Evolutionary conservation across 805 yeast species (phyloP).

Genomic region (Wickerhamomyces alni): DNA sequence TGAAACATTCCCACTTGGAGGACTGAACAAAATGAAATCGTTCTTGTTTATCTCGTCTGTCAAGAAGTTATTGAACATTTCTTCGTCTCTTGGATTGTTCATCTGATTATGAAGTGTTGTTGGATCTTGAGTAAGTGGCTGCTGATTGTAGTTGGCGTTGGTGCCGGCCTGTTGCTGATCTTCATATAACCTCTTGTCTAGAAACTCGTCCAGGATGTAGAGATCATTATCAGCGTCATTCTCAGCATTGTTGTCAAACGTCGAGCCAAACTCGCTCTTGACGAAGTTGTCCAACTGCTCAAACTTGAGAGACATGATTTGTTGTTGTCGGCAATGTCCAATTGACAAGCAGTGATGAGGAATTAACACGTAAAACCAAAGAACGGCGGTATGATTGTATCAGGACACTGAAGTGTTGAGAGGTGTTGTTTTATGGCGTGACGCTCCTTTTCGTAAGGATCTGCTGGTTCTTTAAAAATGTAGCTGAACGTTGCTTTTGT

Average conservation of each 20-base stretch:
- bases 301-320: conserved; percentile 11
- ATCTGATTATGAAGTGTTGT: neutral
- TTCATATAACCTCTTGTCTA: conserved; percentile 22
- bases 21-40: conserved; percentile 16
- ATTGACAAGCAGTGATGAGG: too few relatives aligned
- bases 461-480: too few relatives aligned
- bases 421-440: too few relatives aligned
- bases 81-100: conserved; percentile 14
- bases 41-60: conserved; percentile 20
- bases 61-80: conserved; percentile 18
- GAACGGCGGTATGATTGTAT: too few relatives aligned
- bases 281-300: conserved; percentile 17
- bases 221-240: conserved; percentile 4
- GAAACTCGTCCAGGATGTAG: conserved; percentile 47
- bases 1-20: conserved; percentile 5
- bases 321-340: too few relatives aligned
- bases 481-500: too few relatives aligned
- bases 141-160: neutral
- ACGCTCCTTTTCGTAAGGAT: too few relatives aligned
- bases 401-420: too few relatives aligned
- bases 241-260: neutral
- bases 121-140: conserved; percentile 1
- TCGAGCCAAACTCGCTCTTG: neutral
- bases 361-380: too few relatives aligned
- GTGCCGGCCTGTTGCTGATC: conserved; percentile 4